phyloP scores from a whole-genome alignment of 148 eudicot species.

The Rhododendron vialii region DNA sequence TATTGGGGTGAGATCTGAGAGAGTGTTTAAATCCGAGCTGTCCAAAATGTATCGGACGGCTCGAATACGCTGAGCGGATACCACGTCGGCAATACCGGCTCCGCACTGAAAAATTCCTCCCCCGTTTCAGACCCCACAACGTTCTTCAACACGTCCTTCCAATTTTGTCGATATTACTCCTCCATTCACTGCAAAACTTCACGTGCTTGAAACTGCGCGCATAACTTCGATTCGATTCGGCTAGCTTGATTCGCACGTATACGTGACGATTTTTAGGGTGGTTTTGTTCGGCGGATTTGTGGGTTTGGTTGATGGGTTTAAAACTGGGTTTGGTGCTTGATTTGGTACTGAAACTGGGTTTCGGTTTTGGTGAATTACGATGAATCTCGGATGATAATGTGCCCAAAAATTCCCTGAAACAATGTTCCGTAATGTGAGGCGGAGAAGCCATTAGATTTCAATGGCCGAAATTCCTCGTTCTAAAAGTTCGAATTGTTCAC shows the following conservation, averaged over 20 bases:
- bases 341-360: background rate
- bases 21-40: no score
- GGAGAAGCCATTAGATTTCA: background rate
- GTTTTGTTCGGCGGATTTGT: background rate
- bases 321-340: background rate
- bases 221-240: background rate
- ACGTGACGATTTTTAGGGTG: background rate
- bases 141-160: background rate
- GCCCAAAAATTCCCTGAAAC: background rate
- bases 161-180: background rate
- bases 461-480: background rate
- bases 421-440: background rate
- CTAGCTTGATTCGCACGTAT: background rate
- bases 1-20: no score
- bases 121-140: background rate
- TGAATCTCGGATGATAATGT: background rate
- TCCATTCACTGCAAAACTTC: background rate
- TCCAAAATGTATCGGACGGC: no score
- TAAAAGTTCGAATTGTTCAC: background rate
- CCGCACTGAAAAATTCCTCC: no score
- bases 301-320: background rate
- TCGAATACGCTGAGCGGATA: no score
- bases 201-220: background rate
- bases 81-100: no score
- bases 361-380: background rate